Evolutionary conservation across 1,284 basidiomycete genomes (phyloP), one percentile per base, ranked within the genome.

Genomic region (Amanita bisporigera): DNA sequence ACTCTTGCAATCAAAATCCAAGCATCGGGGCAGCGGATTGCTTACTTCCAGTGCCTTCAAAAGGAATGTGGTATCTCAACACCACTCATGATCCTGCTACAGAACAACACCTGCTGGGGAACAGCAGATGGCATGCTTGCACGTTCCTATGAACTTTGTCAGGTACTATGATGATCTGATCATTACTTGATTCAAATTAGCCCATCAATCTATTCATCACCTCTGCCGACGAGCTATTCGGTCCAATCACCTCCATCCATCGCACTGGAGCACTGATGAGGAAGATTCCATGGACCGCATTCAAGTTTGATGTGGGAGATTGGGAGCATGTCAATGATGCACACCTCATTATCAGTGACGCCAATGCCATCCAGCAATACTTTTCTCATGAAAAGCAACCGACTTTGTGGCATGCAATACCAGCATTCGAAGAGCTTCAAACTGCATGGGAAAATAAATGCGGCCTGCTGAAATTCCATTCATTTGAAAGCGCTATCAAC

Each of bases 1-100:
- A 75, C 71, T 1, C 66, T 75, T 9, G 62, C 66, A 10, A 65
- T 75, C 67, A 75, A 72, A 38, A 72, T 73, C 33, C 72, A 74
- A 55, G 33, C 66, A n/a, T 74, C 71, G 2, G 67, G 68, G 3
- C 74, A 75, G 52, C 62, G 67, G 4, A 74, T 74, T 33, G 29
- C 70, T 58, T 67, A 70, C 24, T 75, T 75, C 49, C 40, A 74
- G 17, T 31, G 29, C 1, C 38, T 70, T 5, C 74, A 76, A 65
- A 26, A 33, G 15, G 31, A 74, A 40, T 71, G 70, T 60, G 68
- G 67, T 10, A 67, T 71, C 47, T 29, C 59, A 12, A 43, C 15
- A 1, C 61, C 63, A 2, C 67, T 73, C 15, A 66, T 50, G 24
- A 70, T 75, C 43, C 64, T 58, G 6, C 64, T 76, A 0, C 74